Conservation (phyloP, 768 basidiomycete genomes). For the Royoungia palumana region DNA sequence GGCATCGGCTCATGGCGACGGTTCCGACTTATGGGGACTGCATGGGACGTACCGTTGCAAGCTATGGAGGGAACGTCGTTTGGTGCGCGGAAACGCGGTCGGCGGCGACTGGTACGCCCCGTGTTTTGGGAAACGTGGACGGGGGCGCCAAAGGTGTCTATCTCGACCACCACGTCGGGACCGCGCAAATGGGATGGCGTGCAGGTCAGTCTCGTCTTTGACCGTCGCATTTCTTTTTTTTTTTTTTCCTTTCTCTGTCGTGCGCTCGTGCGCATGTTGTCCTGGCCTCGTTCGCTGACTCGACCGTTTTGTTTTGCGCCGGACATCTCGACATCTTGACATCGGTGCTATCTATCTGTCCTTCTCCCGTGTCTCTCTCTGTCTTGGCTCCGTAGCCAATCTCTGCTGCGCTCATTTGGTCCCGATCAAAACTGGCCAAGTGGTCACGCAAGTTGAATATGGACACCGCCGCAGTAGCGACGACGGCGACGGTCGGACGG, state of each 20-base stretch:
- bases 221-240: not conserved
- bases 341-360: too few relatives aligned
- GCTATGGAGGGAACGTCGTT: conserved; percentile 10
- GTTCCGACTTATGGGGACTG: conserved; percentile 16
- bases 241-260: not conserved
- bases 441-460: not conserved
- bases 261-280: too few relatives aligned
- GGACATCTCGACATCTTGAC: too few relatives aligned
- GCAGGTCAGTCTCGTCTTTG: conserved; percentile 19
- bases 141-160: not conserved
- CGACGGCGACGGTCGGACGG: not conserved
- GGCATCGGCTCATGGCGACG: conserved; percentile 47
- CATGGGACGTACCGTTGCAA: conserved; percentile 21
- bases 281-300: too few relatives aligned
- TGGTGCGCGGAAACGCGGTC: conserved; percentile 11
- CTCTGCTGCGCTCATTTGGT: conserved; percentile 20
- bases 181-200: conserved; percentile 12
- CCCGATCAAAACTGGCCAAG: conserved; percentile 3
- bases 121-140: conserved; percentile 22
- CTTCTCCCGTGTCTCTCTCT: too few relatives aligned
- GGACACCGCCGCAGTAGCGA: too few relatives aligned
- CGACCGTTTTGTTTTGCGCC: too few relatives aligned
- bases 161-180: not conserved
- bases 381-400: conserved; percentile 16
- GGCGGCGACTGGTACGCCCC: conserved; percentile 18